phyloP scores from a whole-genome alignment of 345 rosid species.

The Cochlearia excelsa region DNA sequence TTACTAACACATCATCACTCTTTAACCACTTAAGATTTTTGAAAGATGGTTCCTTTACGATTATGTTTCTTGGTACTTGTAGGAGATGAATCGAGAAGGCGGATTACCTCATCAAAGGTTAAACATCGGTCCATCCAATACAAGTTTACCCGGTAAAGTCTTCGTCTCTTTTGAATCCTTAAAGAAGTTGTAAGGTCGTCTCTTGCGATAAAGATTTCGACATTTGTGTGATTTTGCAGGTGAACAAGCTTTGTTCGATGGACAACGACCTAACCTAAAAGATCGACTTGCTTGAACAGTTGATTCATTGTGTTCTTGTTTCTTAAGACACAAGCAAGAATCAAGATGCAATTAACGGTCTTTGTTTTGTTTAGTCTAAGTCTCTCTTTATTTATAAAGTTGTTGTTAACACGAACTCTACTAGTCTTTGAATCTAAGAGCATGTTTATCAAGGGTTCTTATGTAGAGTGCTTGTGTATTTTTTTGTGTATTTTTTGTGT shows the following conservation, averaged over 20 bases:
- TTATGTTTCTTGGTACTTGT: conserved; percentile 12
- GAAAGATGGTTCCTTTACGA: conserved; percentile 3
- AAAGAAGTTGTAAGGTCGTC: background rate
- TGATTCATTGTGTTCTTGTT: conserved; percentile 5
- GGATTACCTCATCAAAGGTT: conserved; percentile 41
- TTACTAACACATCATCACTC: background rate
- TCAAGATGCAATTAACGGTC: conserved; percentile 13
- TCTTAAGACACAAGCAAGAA: conserved; percentile 28
- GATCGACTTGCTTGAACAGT: conserved; percentile 23
- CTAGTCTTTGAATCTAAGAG: no score
- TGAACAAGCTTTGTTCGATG: conserved; percentile 30
- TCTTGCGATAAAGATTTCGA: background rate
- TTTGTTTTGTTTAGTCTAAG: background rate
- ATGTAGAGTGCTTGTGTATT: no score
- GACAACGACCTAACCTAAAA: conserved; percentile 25
- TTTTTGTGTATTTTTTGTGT: no score
- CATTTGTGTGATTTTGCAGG: conserved; percentile 28
- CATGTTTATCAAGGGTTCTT: no score
- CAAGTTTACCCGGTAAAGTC: conserved; percentile 42
- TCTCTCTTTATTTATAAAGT: conserved; percentile 7
- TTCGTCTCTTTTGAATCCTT: background rate
- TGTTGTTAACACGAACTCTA: conserved; percentile 22
- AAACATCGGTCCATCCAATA: conserved; percentile 39
- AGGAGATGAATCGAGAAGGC: conserved; percentile 56
- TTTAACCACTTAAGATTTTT: background rate